phyloP scores from a whole-genome alignment of 2,329 filamentous ascomycete genomes.

The Chlorencoelia australis region DNA sequence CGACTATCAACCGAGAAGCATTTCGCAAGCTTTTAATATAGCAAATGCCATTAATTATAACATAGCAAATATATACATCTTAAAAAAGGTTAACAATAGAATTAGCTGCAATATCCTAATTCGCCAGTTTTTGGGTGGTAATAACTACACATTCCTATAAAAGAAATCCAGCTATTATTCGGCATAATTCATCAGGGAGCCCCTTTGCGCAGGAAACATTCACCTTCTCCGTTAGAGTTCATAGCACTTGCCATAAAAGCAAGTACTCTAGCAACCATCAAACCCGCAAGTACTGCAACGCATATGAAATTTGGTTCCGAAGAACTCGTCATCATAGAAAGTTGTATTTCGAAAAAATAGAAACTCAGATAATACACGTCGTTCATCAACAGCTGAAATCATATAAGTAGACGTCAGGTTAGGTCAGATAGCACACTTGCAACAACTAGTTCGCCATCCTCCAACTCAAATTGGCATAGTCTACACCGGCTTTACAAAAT shows the following conservation, averaged over 20 bases:
- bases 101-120: slow-evolving; percentile 1
- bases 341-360: slow-evolving; percentile 1
- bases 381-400: slow-evolving; percentile 1
- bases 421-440: neutral
- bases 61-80: slow-evolving; percentile 1
- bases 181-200: slow-evolving; percentile 5
- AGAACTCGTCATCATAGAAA: neutral
- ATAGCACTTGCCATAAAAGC: neutral
- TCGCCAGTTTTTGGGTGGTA: slow-evolving; percentile 1
- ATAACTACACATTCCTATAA: slow-evolving; percentile 3
- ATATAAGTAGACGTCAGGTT: neutral
- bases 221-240: slow-evolving; percentile 1
- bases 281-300: neutral
- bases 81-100: slow-evolving; percentile 4
- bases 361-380: neutral
- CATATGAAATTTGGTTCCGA: slow-evolving; percentile 1
- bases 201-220: slow-evolving; percentile 2
- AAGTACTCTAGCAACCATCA: neutral
- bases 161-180: slow-evolving; percentile 3
- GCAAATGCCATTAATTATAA: slow-evolving; percentile 2
- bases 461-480: neutral
- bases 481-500: neutral
- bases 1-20: neutral
- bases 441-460: slow-evolving; percentile 2
- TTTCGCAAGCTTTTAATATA: slow-evolving; percentile 5